phyloP scores from a whole-genome alignment of 1,284 basidiomycete species.

The Anthracocystis setariae region DNA sequence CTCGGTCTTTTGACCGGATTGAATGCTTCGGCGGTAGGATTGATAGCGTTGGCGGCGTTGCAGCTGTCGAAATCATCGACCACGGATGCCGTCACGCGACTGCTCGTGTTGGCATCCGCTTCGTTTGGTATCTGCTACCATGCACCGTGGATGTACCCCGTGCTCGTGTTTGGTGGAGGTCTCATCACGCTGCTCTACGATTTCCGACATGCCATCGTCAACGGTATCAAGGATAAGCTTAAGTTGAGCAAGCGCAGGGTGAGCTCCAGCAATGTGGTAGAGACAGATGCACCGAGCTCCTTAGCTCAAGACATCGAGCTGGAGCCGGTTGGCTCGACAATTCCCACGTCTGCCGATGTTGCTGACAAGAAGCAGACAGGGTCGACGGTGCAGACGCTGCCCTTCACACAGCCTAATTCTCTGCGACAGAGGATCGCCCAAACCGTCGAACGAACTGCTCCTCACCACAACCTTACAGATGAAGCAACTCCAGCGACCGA shows the following conservation, averaged over 20 bases:
- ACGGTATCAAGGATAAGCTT: slow-evolving; percentile 1
- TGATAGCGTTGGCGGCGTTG: slow-evolving; percentile 73
- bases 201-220: slow-evolving; percentile 42
- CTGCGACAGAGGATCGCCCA: slow-evolving; percentile 19
- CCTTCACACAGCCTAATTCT: slow-evolving; percentile 8
- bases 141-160: slow-evolving; percentile 68
- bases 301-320: slow-evolving; percentile 44
- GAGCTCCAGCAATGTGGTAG: not conserved
- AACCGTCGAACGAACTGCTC: slow-evolving; percentile 5
- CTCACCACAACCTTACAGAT: not conserved
- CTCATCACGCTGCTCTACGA: slow-evolving; percentile 66
- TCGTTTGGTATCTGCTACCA: slow-evolving; percentile 73
- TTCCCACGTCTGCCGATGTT: slow-evolving; percentile 9
- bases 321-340: slow-evolving; percentile 13
- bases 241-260: not conserved
- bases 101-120: slow-evolving; percentile 71
- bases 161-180: slow-evolving; percentile 68
- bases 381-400: slow-evolving; percentile 12
- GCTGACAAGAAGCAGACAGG: slow-evolving; percentile 20
- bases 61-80: slow-evolving; percentile 72
- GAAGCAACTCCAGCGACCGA: slow-evolving; percentile 1
- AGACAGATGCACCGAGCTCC: not conserved
- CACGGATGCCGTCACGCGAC: slow-evolving; percentile 71
- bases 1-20: slow-evolving; percentile 73
- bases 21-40: slow-evolving; percentile 74